Conservation (phyloP, 768 basidiomycete genomes). For the Tephrocybe sp. region DNA sequence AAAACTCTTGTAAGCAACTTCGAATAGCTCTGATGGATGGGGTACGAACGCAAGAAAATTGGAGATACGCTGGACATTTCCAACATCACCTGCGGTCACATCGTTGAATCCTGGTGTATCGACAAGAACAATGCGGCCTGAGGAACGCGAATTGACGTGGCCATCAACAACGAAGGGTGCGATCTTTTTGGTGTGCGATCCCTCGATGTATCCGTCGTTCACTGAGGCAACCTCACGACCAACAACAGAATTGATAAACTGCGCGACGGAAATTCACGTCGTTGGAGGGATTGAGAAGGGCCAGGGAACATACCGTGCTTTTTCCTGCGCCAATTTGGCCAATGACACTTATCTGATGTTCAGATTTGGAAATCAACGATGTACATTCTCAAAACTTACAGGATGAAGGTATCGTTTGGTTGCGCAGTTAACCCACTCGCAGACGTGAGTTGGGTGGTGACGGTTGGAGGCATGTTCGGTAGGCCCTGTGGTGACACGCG, state of each 20-base stretch:
- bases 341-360: background rate
- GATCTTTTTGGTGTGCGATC: constrained; percentile 1
- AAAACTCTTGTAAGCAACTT: background rate
- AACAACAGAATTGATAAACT: constrained; percentile 3
- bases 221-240: background rate
- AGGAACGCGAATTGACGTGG: background rate
- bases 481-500: background rate
- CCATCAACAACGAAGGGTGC: background rate
- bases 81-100: background rate
- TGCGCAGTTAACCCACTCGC: background rate
- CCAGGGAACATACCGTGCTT: background rate
- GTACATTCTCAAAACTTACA: background rate
- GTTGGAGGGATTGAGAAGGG: background rate
- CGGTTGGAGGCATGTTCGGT: background rate
- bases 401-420: background rate
- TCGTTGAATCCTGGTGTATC: constrained; percentile 7
- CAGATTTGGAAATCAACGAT: background rate
- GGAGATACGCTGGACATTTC: background rate
- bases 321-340: constrained; percentile 2
- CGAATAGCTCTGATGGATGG: background rate
- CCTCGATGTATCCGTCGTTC: background rate
- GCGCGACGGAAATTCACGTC: no score
- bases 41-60: background rate
- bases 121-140: background rate
- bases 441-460: background rate